These are phyloP conservation scores for Eucalyptus pauciflora DNA, from an alignment of 345 rosid genomes.

Conservation along the genomic window DNA sequence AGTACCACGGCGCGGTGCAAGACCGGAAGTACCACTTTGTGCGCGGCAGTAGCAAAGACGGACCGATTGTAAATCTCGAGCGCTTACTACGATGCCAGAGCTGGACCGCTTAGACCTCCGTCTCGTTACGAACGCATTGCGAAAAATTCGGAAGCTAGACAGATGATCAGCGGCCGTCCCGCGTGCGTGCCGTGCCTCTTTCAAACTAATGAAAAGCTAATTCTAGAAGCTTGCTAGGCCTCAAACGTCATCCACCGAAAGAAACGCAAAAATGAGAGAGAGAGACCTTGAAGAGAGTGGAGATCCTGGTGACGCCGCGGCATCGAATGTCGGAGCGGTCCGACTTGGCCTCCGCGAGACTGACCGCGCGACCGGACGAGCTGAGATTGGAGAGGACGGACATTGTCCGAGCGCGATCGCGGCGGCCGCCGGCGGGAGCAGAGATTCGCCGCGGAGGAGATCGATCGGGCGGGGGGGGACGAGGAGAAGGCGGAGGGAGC, in stretches of 20 bases:
- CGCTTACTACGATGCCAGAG: not conserved
- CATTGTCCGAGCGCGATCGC: not conserved
- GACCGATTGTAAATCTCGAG: not conserved
- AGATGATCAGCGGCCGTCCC: not conserved
- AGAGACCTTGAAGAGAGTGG: not conserved
- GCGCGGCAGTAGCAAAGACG: not conserved
- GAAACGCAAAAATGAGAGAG: not conserved
- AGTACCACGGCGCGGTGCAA: not conserved
- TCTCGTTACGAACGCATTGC: not conserved
- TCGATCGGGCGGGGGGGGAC: not conserved
- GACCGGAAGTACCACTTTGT: not conserved
- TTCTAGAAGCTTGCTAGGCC: not conserved
- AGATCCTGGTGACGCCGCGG: not conserved
- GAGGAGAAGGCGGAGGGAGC: not conserved
- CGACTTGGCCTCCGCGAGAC: not conserved
- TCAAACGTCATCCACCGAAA: not conserved
- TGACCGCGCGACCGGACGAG: not conserved
- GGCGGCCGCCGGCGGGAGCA: not conserved
- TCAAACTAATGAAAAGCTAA: not conserved
- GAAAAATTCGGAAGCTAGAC: not conserved
- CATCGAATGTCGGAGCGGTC: not conserved
- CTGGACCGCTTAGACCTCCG: not conserved
- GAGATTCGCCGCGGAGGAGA: not conserved
- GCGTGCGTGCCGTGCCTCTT: not conserved
- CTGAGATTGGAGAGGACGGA: constrained; percentile 7